These are phyloP conservation scores for Aspergillus flavus DNA, from an alignment of 2,329 filamentous ascomycete genomes.

Conservation along the genomic window DNA sequence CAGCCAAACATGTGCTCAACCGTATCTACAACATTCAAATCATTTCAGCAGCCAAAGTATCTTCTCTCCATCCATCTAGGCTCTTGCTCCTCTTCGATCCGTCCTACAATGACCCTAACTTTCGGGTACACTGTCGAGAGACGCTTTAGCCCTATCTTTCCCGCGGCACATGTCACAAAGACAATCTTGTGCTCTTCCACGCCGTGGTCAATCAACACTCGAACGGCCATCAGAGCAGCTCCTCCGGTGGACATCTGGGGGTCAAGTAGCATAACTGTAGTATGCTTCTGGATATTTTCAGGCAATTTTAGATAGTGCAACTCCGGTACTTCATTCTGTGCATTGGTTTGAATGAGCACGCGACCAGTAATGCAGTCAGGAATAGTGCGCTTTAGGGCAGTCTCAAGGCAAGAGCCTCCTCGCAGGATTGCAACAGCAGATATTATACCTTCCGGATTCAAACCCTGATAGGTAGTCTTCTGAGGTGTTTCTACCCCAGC, in stretches of 20 bases:
- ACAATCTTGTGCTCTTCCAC: conserved; percentile 83
- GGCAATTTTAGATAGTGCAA: conserved; percentile 86
- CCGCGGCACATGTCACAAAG: conserved; percentile 89
- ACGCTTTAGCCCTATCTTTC: conserved; percentile 78
- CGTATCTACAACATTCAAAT: background rate
- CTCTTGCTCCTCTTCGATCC: conserved; percentile 78
- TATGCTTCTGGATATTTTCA: conserved; percentile 70
- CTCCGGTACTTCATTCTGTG: conserved; percentile 84
- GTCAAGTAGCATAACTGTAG: conserved; percentile 83
- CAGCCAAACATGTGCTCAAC: background rate
- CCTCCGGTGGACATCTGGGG: conserved; percentile 94
- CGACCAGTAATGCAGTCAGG: conserved; percentile 90
- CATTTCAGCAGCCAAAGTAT: conserved; percentile 78
- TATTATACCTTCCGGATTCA: conserved; percentile 70
- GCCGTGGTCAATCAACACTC: conserved; percentile 93
- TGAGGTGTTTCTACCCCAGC: conserved; percentile 70
- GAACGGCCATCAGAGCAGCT: conserved; percentile 85
- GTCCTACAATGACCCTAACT: conserved; percentile 82
- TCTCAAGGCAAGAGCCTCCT: conserved; percentile 85
- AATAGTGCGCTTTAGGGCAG: conserved; percentile 83
- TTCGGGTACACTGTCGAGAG: conserved; percentile 86
- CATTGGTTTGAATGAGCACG: conserved; percentile 86
- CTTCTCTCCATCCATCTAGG: conserved; percentile 86
- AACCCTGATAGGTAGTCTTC: conserved; percentile 69
- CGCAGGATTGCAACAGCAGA: conserved; percentile 87